phyloP scores from a whole-genome alignment of 2,329 filamentous ascomycete genomes.

The Chrysoporthe cubensis region DNA sequence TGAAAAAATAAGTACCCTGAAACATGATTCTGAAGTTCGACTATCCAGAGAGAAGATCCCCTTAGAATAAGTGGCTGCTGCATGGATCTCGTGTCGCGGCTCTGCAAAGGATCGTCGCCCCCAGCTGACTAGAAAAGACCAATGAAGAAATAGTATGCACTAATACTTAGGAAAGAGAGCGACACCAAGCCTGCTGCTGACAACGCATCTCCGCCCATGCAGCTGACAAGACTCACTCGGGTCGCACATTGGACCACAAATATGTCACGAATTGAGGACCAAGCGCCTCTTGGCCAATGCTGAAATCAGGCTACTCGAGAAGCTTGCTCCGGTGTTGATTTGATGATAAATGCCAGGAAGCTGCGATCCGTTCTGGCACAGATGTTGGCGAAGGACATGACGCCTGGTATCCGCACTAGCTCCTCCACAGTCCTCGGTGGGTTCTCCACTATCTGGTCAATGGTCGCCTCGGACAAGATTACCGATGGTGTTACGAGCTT shows the following conservation, averaged over 20 bases:
- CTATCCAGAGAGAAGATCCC: too few relatives aligned
- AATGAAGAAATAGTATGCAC: background rate
- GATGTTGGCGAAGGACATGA: conserved; percentile 20
- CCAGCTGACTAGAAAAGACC: background rate
- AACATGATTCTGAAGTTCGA: background rate
- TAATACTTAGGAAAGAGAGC: background rate
- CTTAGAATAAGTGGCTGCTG: too few relatives aligned
- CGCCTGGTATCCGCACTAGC: conserved; percentile 15
- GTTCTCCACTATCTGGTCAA: conserved; percentile 10
- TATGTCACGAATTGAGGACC: background rate
- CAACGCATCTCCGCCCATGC: background rate
- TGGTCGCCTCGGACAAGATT: conserved; percentile 10
- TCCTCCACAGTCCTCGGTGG: conserved; percentile 9
- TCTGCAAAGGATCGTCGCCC: too few relatives aligned
- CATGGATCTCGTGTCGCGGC: too few relatives aligned
- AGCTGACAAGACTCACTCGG: background rate
- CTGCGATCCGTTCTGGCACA: conserved; percentile 21
- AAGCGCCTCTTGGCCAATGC: background rate
- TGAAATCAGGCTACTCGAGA: background rate
- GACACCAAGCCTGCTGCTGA: background rate
- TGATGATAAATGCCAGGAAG: conserved; percentile 20
- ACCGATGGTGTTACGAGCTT: conserved; percentile 16
- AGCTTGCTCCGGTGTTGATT: conserved; percentile 1
- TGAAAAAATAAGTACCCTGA: background rate
- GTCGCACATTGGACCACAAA: background rate